Evolutionary conservation across 768 basidiomycete genomes (phyloP), one percentile per base, ranked within the genome.

Genomic region (Stropharia rugosoannulata): DNA sequence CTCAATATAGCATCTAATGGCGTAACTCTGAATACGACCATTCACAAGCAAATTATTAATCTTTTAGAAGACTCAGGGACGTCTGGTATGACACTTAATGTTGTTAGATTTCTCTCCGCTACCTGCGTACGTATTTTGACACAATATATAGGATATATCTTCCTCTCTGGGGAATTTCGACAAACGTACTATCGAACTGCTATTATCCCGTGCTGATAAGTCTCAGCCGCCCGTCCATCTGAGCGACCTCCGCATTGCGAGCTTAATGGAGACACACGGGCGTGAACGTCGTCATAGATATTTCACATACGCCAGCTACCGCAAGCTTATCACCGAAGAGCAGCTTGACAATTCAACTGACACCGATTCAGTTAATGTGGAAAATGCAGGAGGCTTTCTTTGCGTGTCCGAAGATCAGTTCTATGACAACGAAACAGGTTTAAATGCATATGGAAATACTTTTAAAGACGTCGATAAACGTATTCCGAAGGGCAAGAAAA

Each of bases 221-320:
- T 76, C 66, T 56, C 76, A 75, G 9, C 84, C 86, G 12, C 93
- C 93, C 4, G 57, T 80, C 5, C 91, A 93, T 68, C 80, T 95
- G 12, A 75, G 75, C 49, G 89, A 94, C 67, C 75, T 90, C 39
- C 80, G 84, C 25, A 81, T 92, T 48, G 80, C 81, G 18, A 82
- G 85, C 37, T 68, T 91, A 27, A 87, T 88, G 80, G 95, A 97
- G 71, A 91, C 84, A 0, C 78, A 80, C 59, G 92, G 92, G 4
- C 84, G 93, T 36, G 92, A 98, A 72, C 86, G 93, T 27, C 87
- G 93, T 19, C 84, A 93, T 67, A 81, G 93, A 59, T 93, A 93
- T 66, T 95, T 84, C 73, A 90, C 91, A 0, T 68, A 88, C 42
- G 78, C 80, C 1, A 82, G 85, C 29, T 96, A 90, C 70, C 80